These are phyloP conservation scores for Quercus robur DNA, from an alignment of 306 rosid genomes.

Conservation along the genomic window DNA sequence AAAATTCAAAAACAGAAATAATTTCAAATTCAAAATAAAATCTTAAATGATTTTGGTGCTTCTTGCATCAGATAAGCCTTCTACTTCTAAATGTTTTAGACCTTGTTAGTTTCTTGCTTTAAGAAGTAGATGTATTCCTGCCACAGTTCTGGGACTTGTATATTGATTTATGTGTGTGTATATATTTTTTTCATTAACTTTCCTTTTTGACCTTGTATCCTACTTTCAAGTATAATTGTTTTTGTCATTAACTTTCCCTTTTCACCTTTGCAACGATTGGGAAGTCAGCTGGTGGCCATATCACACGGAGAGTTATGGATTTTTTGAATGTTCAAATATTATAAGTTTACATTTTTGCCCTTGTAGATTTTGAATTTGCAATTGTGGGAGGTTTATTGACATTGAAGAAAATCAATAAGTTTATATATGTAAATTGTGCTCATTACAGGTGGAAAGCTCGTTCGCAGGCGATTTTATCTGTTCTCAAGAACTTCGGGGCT, in stretches of 20 bases:
- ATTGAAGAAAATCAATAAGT: slow-evolving; percentile 5
- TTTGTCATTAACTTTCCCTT: neutral
- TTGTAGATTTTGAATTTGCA: neutral
- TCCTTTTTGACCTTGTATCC: neutral
- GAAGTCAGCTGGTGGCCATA: neutral
- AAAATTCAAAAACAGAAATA: too few relatives aligned
- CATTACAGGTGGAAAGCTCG: slow-evolving; percentile 77
- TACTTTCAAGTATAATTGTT: neutral
- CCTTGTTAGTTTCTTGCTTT: neutral
- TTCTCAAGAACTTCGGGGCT: slow-evolving; percentile 63
- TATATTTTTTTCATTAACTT: too few relatives aligned
- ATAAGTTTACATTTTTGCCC: neutral
- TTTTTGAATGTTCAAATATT: neutral
- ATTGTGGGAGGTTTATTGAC: slow-evolving; percentile 6
- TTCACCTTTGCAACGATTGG: neutral
- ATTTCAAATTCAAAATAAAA: too few relatives aligned
- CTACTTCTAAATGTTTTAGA: neutral
- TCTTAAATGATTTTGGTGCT: too few relatives aligned
- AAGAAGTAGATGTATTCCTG: neutral
- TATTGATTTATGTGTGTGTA: too few relatives aligned
- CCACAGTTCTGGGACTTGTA: neutral
- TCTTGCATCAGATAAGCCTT: too few relatives aligned
- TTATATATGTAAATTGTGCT: slow-evolving; percentile 14
- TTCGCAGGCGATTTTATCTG: slow-evolving; percentile 54
- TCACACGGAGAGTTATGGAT: neutral